Evolutionary conservation across 306 rosid species (phyloP).

Genomic region (Vigna nakashimae): DNA sequence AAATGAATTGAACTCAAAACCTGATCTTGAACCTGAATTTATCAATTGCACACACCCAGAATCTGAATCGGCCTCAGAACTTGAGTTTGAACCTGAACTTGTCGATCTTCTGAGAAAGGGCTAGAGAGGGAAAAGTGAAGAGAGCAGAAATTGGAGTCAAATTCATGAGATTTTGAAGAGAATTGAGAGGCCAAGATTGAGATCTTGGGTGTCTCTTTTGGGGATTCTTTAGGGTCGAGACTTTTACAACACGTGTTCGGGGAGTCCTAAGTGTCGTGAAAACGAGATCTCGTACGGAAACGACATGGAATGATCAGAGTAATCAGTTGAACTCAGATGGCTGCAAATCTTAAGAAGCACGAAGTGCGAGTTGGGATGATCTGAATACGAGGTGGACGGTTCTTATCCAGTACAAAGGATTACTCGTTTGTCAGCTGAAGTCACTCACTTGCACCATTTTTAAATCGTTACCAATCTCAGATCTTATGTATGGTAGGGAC

Average conservation of each 20-base stretch:
- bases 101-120: slow-evolving; percentile 64
- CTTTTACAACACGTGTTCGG: background rate
- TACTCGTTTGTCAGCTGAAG: background rate
- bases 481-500: too few species aligned
- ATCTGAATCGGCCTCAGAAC: slow-evolving; percentile 26
- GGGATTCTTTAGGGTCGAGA: background rate
- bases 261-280: slow-evolving; percentile 1
- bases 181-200: slow-evolving; percentile 24
- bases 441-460: background rate
- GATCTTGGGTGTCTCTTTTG: background rate
- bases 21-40: slow-evolving; percentile 68
- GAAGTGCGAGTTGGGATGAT: background rate
- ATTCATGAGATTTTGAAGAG: slow-evolving; percentile 54
- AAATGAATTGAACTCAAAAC: slow-evolving; percentile 36
- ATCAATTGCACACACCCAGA: slow-evolving; percentile 42
- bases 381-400: background rate
- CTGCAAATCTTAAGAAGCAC: background rate
- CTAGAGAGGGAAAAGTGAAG: slow-evolving; percentile 51
- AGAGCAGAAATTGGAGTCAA: slow-evolving; percentile 38
- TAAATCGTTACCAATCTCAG: too few species aligned
- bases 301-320: background rate
- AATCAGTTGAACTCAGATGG: background rate
- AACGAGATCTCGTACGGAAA: background rate
- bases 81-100: slow-evolving; percentile 72
- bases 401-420: background rate